Evolutionary conservation across 345 rosid genomes (phyloP).

Genomic region (Fremontodendron californicum): DNA sequence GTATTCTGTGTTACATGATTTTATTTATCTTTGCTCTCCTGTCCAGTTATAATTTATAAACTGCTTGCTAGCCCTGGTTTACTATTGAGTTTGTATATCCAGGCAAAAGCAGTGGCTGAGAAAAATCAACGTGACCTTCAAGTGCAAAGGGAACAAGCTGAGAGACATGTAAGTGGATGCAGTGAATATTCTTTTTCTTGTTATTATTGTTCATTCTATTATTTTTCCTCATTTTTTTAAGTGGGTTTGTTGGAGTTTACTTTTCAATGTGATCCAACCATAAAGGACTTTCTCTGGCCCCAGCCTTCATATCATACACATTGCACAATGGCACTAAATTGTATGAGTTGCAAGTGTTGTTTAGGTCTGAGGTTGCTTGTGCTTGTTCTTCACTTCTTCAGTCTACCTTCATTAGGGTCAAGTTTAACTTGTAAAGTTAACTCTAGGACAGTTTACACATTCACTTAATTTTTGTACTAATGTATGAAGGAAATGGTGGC

Average conservation of each 20-base stretch:
- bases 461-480: neutral
- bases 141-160: slow-evolving; percentile 89
- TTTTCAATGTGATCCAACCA: neutral
- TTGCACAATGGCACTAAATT: neutral
- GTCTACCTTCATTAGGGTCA: neutral
- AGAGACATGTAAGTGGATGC: slow-evolving; percentile 71
- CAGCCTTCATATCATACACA: neutral
- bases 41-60: neutral
- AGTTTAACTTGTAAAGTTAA: neutral
- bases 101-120: slow-evolving; percentile 92
- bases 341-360: neutral
- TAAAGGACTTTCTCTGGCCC: neutral
- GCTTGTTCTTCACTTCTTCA: neutral
- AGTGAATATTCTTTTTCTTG: slow-evolving; percentile 1
- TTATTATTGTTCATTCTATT: neutral
- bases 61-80: neutral
- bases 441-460: neutral
- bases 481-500: neutral
- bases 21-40: slow-evolving; percentile 11
- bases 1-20: slow-evolving; percentile 25
- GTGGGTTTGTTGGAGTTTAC: neutral
- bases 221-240: neutral
- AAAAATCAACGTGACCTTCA: slow-evolving; percentile 92
- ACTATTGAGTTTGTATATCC: slow-evolving; percentile 24
- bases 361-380: neutral